These are phyloP conservation scores for Lentithecium fluviatile DNA, from an alignment of 495 filamentous ascomycete species.

Conservation along the genomic window DNA sequence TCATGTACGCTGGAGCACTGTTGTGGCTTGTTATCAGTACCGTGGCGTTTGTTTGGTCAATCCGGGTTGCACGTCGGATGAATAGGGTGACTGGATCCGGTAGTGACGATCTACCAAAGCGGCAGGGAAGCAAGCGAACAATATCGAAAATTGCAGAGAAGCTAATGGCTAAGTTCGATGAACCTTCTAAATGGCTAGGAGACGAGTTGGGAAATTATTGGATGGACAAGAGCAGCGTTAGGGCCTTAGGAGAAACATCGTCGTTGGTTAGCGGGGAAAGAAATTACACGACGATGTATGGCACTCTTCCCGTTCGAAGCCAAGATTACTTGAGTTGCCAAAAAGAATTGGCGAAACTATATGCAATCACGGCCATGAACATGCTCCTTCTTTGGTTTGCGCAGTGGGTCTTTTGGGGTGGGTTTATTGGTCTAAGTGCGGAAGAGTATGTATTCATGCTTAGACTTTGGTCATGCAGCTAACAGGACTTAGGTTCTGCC, in stretches of 20 bases:
- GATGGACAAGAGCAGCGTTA: conserved; percentile 1
- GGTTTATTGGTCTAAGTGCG: conserved; percentile 1
- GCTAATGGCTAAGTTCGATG: conserved; percentile 1
- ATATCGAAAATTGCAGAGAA: neutral
- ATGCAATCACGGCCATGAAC: neutral
- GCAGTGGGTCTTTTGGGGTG: conserved; percentile 12
- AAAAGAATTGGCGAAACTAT: neutral
- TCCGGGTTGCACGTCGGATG: neutral
- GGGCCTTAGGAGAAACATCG: neutral
- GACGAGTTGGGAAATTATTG: neutral
- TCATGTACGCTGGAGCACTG: conserved; percentile 18
- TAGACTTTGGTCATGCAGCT: neutral
- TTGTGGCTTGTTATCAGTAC: conserved; percentile 10
- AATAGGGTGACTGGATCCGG: neutral
- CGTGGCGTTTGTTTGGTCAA: neutral
- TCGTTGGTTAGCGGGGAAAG: neutral
- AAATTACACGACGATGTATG: neutral
- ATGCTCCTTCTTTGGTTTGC: conserved; percentile 13
- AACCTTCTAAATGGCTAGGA: neutral
- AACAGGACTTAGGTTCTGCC: conserved; percentile 4
- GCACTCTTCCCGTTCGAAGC: neutral
- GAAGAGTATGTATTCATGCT: conserved; percentile 7
- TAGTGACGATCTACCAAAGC: conserved; percentile 3
- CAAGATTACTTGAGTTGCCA: neutral
- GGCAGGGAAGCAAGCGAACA: conserved; percentile 4